Evolutionary conservation across 1,139 yeast genomes (phyloP), one percentile per base, ranked within the genome.

Genomic region (Zhuliangozyma parablackwelliae): DNA sequence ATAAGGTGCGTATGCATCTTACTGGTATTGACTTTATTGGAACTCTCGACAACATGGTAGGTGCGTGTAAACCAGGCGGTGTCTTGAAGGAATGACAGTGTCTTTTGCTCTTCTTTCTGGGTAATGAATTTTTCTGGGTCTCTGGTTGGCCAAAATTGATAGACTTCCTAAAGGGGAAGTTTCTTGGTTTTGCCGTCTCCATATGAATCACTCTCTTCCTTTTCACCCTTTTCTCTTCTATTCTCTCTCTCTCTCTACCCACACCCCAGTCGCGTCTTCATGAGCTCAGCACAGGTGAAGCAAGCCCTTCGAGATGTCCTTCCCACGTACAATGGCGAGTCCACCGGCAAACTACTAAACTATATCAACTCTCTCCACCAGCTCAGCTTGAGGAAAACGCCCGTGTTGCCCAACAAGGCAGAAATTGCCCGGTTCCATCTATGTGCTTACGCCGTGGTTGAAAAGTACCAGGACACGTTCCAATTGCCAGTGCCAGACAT

Each of bases 361-460:
- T 75, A 75, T 36, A 72, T 80, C 1, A 68, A 69, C 16, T 63
- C 76, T 2, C 56, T 81, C 3, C 72, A 81, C 49, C 72, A 69
- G 40, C 54, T 76, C 3, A 75, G 83, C 27, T 60, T 78, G 12
- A 72, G 65, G 38, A 70, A 73, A 44, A 65, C 71, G 38, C 65
- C 72, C 25, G 56, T 72, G 6, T 65, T 77, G 30, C 63, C 69
- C 6, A 69, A 71, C 26, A 65, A 66, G 28, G 73, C 77, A 35
- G 89, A 82, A 45, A 63, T 74, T 2, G 87, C 85, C 1, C 61
- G 90, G 32, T 72, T 72, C 42, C 89, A 82, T 50, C 54, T 83
- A 11, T 79, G 87, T 54, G 84, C 87, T 2, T 76, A 64, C 43
- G 55, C 82, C 25, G 80, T 85, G 0, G 71, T 73, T 10, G 82